Conservation (phyloP, 345 rosid genomes). For the Microcos paniculata region DNA sequence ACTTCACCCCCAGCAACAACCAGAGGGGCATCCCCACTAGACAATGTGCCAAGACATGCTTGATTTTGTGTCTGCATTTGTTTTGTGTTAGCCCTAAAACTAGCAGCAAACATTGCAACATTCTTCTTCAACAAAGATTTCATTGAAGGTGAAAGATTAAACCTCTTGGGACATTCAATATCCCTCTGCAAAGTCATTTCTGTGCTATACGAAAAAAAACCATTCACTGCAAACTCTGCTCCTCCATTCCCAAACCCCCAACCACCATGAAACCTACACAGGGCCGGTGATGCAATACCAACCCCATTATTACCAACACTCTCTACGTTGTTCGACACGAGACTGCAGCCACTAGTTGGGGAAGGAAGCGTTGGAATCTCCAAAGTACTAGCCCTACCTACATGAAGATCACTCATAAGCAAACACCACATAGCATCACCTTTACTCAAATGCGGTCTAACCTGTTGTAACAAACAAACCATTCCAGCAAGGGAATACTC, state of each 20-base stretch:
- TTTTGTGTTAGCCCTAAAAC: slow-evolving; percentile 72
- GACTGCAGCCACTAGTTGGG: slow-evolving; percentile 25
- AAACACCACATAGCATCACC: slow-evolving; percentile 99
- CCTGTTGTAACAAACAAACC: slow-evolving; percentile 88
- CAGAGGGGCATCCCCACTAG: slow-evolving; percentile 31
- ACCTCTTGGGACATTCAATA: slow-evolving; percentile 82
- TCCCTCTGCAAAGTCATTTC: slow-evolving; percentile 59
- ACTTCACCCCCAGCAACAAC: slow-evolving; percentile 30
- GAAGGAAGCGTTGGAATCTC: slow-evolving; percentile 48
- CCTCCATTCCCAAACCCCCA: slow-evolving; percentile 79
- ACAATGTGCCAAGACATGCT: slow-evolving; percentile 31
- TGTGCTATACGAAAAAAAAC: slow-evolving; percentile 39
- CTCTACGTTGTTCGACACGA: slow-evolving; percentile 34
- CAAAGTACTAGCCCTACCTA: slow-evolving; percentile 68
- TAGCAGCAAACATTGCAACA: slow-evolving; percentile 86
- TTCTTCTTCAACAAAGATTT: slow-evolving; percentile 81
- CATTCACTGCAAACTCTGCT: slow-evolving; percentile 53
- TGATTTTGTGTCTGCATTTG: slow-evolving; percentile 47
- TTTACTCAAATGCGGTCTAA: slow-evolving; percentile 73
- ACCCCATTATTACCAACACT: slow-evolving; percentile 38
- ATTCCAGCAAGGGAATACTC: slow-evolving; percentile 80
- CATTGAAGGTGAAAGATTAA: slow-evolving; percentile 84
- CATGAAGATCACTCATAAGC: slow-evolving; percentile 88
- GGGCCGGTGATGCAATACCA: slow-evolving; percentile 51
- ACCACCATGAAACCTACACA: slow-evolving; percentile 83